Evolutionary conservation across 176 grass and related monocot species (phyloP).

Genomic region (Pharus latifolius): DNA sequence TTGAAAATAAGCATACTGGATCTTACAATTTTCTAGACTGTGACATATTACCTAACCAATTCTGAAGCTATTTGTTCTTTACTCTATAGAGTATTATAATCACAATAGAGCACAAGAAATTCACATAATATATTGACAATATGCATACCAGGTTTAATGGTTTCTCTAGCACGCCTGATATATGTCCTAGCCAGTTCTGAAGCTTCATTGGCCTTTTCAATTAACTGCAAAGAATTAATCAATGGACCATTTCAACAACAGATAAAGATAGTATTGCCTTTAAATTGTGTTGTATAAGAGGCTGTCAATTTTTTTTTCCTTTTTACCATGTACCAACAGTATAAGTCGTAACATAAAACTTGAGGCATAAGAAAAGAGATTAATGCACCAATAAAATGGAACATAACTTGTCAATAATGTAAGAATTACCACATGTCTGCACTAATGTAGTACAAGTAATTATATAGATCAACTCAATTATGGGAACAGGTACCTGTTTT

Average conservation of each 20-base stretch:
- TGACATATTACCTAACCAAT: background rate
- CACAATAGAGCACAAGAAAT: background rate
- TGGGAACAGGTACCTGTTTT: background rate
- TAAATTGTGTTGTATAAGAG: background rate
- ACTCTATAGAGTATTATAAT: background rate
- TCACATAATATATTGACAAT: constrained; percentile 1
- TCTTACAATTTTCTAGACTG: background rate
- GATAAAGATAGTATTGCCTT: constrained; percentile 3
- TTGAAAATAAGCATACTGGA: background rate
- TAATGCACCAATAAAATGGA: background rate
- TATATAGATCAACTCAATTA: background rate
- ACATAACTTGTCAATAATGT: background rate
- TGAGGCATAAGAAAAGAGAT: constrained; percentile 9
- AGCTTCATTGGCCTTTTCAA: constrained; percentile 53
- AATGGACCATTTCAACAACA: constrained; percentile 3
- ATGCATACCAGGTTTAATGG: constrained; percentile 41
- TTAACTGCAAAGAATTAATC: constrained; percentile 49
- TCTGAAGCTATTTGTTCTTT: background rate
- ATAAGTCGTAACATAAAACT: background rate
- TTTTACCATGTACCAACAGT: background rate
- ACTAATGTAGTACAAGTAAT: background rate
- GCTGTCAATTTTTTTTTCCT: background rate
- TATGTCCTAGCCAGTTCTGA: constrained; percentile 64
- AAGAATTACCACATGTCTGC: background rate
- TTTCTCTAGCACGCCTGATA: constrained; percentile 67